Evolutionary conservation across 1,139 yeast genomes (phyloP), one percentile per base, ranked within the genome.

Genomic region (Candida sp.): DNA sequence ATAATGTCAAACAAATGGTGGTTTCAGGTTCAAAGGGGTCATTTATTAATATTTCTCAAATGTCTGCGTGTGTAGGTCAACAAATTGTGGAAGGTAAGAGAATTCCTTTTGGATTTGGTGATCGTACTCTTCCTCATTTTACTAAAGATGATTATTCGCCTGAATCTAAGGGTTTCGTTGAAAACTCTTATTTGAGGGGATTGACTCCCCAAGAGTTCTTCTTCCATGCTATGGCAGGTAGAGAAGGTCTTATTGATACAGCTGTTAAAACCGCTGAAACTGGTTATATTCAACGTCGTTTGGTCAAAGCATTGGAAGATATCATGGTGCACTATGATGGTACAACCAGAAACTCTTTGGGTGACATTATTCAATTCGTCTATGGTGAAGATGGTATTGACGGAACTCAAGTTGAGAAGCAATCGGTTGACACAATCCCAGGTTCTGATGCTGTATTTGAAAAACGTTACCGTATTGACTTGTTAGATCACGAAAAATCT

Each of bases 171-270:
- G 99, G 99, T 51, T 95, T 95, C 57, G 96, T 95, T 53, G 99
- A 93, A 67, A 95, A 95, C 61, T 95, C 99, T 9, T 95, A 93
- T 60, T 77, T 93, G 61, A 84, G 99, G 76, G 99, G 99, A 36
- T 77, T 95, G 60, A 93, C 99, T 12, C 99, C 99, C 34, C 99
- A 93, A 68, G 99, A 95, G 66, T 95, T 95, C 67, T 95, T 95
- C 64, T 93, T 93, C 86, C 99, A 95, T 66, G 99, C 99, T 44
- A 95, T 95, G 99, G 99, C 99, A 58, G 99, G 99, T 79, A 89
- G 99, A 79, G 99, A 93, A 75, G 99, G 99, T 81, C 81, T 93
- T 64, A 93, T 93, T 66, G 99, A 93, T 81, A 93, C 99, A 46
- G 98, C 98, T 12, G 98, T 91, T 41, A 91, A 91, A 68, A 93